Conservation (phyloP, 2,329 filamentous ascomycete genomes). For the Stachybotrys chartarum region DNA sequence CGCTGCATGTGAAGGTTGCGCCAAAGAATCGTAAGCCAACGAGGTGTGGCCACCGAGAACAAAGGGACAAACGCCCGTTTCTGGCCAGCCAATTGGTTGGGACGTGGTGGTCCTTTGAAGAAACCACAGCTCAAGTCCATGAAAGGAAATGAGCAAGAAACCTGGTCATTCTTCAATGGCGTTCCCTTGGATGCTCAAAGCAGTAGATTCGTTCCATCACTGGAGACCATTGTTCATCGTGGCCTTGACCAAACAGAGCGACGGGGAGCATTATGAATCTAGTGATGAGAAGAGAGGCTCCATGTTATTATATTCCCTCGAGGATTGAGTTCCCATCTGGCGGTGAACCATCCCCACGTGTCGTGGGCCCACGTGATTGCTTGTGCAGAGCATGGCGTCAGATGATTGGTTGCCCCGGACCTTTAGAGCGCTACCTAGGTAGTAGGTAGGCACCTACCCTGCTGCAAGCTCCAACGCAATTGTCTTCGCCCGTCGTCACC, state of each 20-base stretch:
- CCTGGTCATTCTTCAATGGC: not conserved
- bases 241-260: too few species aligned
- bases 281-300: too few species aligned
- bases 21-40: not conserved
- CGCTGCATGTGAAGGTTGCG: not conserved
- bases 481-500: too few species aligned
- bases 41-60: not conserved
- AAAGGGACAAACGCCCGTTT: not conserved
- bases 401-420: too few species aligned
- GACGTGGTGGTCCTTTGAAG: not conserved
- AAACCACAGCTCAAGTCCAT: not conserved
- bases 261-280: too few species aligned
- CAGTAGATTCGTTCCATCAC: too few species aligned
- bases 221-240: too few species aligned
- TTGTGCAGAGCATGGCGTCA: too few species aligned
- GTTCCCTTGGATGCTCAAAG: not conserved
- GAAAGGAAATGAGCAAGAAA: not conserved
- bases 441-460: too few species aligned
- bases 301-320: not conserved
- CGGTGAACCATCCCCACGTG: not conserved
- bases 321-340: not conserved
- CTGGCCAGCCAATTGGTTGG: not conserved
- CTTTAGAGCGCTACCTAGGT: too few species aligned
- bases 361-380: not conserved
- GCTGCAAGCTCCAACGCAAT: too few species aligned